Evolutionary conservation across 352 stramenopile species (phyloP).

Genomic region (Phytophthora pisi): DNA sequence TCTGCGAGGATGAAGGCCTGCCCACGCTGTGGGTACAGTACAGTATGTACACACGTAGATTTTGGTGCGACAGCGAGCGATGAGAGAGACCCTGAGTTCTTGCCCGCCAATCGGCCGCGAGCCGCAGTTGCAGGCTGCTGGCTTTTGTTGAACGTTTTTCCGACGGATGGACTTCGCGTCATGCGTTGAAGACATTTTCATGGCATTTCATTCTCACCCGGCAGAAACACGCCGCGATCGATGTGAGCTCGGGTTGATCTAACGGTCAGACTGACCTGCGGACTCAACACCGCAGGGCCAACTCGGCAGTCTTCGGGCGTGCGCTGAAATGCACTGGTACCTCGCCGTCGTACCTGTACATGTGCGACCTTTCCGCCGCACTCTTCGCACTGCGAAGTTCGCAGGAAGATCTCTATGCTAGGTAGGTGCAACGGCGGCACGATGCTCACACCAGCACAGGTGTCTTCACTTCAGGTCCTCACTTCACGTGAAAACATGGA

Average conservation of each 20-base stretch:
- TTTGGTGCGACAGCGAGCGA: not conserved
- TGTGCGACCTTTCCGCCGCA: not conserved
- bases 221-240: not conserved
- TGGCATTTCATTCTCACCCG: not conserved
- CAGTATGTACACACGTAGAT: too few species aligned
- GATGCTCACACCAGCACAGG: too few species aligned
- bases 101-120: not conserved
- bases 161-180: too few species aligned
- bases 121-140: not conserved
- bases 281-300: not conserved
- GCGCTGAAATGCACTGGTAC: not conserved
- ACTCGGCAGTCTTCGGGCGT: not conserved
- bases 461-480: too few species aligned
- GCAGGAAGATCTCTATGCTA: slow-evolving; percentile 5
- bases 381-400: not conserved
- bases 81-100: not conserved
- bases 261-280: not conserved
- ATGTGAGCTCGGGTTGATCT: not conserved
- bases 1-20: too few species aligned
- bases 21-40: too few species aligned
- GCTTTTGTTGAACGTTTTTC: not conserved
- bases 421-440: too few species aligned
- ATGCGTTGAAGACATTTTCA: too few species aligned
- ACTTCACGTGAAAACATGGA: too few species aligned
- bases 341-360: not conserved